phyloP scores from a whole-genome alignment of 139 green algal species.

The Chlorella sp. region DNA sequence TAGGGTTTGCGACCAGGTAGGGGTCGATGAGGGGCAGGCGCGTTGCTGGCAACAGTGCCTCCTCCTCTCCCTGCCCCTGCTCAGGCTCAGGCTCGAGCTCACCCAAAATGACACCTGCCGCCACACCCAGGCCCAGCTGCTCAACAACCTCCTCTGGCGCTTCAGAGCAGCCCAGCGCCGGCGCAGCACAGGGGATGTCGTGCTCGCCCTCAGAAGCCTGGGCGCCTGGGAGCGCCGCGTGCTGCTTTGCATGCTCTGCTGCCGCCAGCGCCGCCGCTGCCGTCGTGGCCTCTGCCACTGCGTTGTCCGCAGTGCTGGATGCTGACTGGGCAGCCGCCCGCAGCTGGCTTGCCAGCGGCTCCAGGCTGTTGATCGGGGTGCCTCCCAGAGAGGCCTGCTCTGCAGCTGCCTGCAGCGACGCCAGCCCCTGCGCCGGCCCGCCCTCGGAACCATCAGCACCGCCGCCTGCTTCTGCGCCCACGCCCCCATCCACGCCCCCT shows the following conservation, averaged over 20 bases:
- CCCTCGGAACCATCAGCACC: not conserved
- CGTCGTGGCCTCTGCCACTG: not conserved
- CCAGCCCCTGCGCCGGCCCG: not conserved
- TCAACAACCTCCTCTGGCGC: too few relatives aligned
- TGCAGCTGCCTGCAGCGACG: not conserved
- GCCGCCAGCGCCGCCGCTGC: not conserved
- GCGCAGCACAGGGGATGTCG: not conserved
- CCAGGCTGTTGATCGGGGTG: not conserved
- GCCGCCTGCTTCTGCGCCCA: not conserved
- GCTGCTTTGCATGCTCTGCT: not conserved
- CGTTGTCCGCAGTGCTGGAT: not conserved
- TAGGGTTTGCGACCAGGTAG: not conserved
- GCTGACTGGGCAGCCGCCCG: not conserved
- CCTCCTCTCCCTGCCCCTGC: not conserved
- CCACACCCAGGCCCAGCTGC: too few relatives aligned
- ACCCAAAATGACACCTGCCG: not conserved
- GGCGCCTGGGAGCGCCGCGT: not conserved
- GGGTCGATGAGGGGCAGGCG: not conserved
- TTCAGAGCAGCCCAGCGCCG: too few relatives aligned
- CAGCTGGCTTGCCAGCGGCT: slow-evolving; percentile 22
- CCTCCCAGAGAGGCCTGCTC: not conserved
- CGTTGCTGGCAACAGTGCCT: not conserved
- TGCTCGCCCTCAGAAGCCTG: not conserved
- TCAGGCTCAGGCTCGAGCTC: not conserved
- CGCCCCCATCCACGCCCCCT: not conserved